These are phyloP conservation scores for Sarocladium strictum DNA, from an alignment of 2,329 filamentous ascomycete species.

Conservation along the genomic window DNA sequence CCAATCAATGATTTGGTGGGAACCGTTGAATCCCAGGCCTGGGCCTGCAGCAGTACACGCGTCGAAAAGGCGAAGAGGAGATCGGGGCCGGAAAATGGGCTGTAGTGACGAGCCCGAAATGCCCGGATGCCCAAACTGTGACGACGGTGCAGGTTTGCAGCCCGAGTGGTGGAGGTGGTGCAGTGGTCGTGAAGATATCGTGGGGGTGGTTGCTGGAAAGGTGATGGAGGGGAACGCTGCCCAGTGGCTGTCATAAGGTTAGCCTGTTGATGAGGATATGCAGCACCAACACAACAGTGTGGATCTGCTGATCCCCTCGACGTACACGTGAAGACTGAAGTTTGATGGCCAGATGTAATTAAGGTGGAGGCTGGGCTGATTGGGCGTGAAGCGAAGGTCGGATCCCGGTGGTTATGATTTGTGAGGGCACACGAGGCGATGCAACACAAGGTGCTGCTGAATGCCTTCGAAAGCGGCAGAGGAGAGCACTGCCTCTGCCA, in stretches of 20 bases:
- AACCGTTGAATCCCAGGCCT: not conserved
- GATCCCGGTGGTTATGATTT: not conserved
- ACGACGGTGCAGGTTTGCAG: conserved; percentile 1
- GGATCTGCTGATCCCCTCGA: not conserved
- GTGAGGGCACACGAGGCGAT: not conserved
- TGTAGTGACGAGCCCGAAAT: not conserved
- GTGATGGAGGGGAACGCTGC: not conserved
- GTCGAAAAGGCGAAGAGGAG: not conserved
- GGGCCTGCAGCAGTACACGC: not conserved
- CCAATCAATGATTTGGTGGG: not conserved
- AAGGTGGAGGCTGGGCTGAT: not conserved
- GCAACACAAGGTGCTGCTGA: not conserved
- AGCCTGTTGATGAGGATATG: not conserved
- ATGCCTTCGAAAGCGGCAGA: not conserved
- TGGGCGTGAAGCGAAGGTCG: not conserved
- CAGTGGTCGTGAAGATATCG: conserved; percentile 1
- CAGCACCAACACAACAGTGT: not conserved
- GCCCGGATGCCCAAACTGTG: conserved; percentile 3
- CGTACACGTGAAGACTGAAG: not conserved
- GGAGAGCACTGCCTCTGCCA: not conserved
- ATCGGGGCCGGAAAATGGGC: not conserved
- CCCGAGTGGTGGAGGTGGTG: not conserved
- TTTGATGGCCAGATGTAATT: no score
- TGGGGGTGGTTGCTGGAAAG: conserved; percentile 7
- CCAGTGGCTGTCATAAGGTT: conserved; percentile 2